phyloP scores from a whole-genome alignment of 2,329 filamentous ascomycete species.

The Torrubiella hemipterigena region DNA sequence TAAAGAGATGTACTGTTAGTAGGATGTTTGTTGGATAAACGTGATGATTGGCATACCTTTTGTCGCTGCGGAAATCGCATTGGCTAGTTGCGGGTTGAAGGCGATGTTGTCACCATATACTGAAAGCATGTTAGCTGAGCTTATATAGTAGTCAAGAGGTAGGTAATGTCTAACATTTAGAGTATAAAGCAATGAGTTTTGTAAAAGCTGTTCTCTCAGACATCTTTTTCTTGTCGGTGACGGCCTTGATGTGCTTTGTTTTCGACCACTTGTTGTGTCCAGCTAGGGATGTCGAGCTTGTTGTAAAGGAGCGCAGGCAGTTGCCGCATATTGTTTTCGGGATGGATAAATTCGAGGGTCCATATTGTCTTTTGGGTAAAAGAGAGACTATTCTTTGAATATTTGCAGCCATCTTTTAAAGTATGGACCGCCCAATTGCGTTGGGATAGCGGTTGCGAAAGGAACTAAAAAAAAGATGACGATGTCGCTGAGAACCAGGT shows the following conservation, averaged over 20 bases:
- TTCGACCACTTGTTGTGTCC: conserved; percentile 94
- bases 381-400: too few relatives aligned
- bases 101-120: conserved; percentile 65
- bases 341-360: conserved; percentile 1
- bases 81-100: conserved; percentile 64
- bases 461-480: too few relatives aligned
- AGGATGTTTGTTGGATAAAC: background rate
- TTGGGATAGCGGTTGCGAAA: too few relatives aligned
- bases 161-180: conserved; percentile 45
- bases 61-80: conserved; percentile 65
- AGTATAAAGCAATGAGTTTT: conserved; percentile 62
- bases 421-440: too few relatives aligned
- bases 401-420: too few relatives aligned
- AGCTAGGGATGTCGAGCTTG: conserved; percentile 33
- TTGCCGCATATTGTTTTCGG: conserved; percentile 25
- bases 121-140: conserved; percentile 18
- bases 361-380: too few relatives aligned
- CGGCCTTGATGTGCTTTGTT: conserved; percentile 90
- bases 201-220: conserved; percentile 55
- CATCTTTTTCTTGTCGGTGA: conserved; percentile 70
- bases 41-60: conserved; percentile 39
- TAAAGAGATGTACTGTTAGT: conserved; percentile 5
- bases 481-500: too few relatives aligned
- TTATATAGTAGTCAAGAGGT: background rate
- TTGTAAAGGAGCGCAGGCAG: conserved; percentile 37